phyloP scores from a whole-genome alignment of 1,284 basidiomycete species.

The Quambalaria eucalypti region DNA sequence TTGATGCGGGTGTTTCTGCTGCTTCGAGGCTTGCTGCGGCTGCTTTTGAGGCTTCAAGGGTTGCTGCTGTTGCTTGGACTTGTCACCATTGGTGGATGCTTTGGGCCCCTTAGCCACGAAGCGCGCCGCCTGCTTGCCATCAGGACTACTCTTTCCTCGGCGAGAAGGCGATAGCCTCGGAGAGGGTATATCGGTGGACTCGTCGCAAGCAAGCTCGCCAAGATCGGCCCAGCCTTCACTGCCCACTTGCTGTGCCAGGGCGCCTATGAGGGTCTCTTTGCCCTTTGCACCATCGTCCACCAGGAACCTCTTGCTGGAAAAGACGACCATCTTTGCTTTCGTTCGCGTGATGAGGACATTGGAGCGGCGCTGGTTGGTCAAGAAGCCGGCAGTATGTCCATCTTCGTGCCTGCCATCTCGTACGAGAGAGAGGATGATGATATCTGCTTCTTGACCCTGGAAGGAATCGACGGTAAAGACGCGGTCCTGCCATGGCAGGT shows the following conservation, averaged over 20 bases:
- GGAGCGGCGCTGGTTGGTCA: constrained; percentile 3
- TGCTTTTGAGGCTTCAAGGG: too few species aligned
- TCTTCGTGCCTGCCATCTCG: constrained; percentile 1
- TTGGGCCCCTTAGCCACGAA: too few species aligned
- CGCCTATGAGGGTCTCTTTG: not conserved
- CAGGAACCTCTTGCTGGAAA: not conserved
- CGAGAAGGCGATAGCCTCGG: too few species aligned
- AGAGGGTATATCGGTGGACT: too few species aligned
- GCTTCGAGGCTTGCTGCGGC: too few species aligned
- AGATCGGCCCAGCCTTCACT: not conserved
- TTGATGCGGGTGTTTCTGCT: too few species aligned
- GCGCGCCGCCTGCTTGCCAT: too few species aligned
- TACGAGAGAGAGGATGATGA: constrained; percentile 7
- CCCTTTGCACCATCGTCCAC: not conserved
- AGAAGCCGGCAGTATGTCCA: not conserved
- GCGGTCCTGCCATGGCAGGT: not conserved
- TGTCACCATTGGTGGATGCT: too few species aligned
- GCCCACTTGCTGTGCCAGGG: not conserved
- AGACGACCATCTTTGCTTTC: not conserved
- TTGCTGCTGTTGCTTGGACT: too few species aligned
- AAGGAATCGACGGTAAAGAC: constrained; percentile 9
- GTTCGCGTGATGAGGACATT: constrained; percentile 7
- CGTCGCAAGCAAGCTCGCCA: too few species aligned
- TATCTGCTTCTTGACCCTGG: constrained; percentile 7
- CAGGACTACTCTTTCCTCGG: too few species aligned